phyloP scores from a whole-genome alignment of 2,329 filamentous ascomycete species.

The Diaporthe nobilis region DNA sequence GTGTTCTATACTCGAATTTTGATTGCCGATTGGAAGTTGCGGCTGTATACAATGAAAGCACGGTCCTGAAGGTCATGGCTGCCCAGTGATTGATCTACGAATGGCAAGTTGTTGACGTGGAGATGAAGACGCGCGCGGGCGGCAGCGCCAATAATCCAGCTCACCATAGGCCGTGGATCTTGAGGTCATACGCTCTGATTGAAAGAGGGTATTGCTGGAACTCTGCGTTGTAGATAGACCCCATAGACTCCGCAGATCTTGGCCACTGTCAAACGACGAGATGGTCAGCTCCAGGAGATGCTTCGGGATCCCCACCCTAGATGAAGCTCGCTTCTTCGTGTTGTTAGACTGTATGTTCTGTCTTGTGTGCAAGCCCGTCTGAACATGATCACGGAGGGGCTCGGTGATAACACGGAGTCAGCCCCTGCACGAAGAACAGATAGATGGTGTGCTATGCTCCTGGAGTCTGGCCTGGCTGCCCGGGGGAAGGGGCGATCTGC shows the following conservation, averaged over 20 bases:
- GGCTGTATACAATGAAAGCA: neutral
- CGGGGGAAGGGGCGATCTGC: neutral
- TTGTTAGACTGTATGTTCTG: neutral
- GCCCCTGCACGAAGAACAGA: neutral
- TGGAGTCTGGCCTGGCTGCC: neutral
- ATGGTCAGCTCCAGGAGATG: constrained; percentile 15
- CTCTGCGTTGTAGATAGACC: neutral
- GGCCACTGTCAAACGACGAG: constrained; percentile 5
- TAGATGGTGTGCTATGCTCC: neutral
- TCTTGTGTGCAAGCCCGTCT: neutral
- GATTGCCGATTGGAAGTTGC: neutral
- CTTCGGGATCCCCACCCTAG: constrained; percentile 7
- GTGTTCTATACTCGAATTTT: neutral
- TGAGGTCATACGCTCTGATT: neutral
- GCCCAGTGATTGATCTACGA: neutral
- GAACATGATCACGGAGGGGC: neutral
- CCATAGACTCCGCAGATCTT: neutral
- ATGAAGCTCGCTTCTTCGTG: neutral
- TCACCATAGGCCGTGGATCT: neutral
- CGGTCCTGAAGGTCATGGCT: neutral
- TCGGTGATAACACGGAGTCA: constrained; percentile 31
- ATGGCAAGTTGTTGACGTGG: neutral
- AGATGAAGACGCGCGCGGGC: neutral
- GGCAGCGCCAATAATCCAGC: too few relatives aligned
- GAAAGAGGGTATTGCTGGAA: too few relatives aligned